Conservation (phyloP, 2,329 filamentous ascomycete species). For the Ceratocystis destructans region DNA sequence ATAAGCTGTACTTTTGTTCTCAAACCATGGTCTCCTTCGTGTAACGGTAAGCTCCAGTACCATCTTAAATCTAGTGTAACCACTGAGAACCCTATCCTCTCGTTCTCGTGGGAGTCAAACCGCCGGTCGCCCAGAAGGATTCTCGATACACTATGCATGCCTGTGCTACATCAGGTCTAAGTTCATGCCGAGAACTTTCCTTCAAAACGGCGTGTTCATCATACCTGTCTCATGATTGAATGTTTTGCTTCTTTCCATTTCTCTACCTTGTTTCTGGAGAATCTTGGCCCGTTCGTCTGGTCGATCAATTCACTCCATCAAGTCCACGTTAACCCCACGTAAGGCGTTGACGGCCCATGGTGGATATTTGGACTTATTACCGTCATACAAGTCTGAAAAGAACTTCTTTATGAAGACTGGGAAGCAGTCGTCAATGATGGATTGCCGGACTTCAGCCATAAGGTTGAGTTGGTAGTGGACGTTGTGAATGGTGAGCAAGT, state of each 20-base stretch:
- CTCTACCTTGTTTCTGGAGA: neutral
- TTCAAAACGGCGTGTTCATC: neutral
- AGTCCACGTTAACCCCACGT: conserved; percentile 63
- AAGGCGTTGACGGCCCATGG: conserved; percentile 75
- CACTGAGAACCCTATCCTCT: neutral
- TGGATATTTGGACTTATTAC: conserved; percentile 51
- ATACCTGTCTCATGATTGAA: neutral
- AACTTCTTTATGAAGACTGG: conserved; percentile 66
- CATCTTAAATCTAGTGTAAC: neutral
- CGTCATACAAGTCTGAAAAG: conserved; percentile 56
- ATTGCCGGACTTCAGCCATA: conserved; percentile 60
- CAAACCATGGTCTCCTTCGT: neutral
- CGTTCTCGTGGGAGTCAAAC: neutral
- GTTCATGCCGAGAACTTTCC: neutral
- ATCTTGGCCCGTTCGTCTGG: neutral
- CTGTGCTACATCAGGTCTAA: neutral
- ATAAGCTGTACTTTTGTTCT: neutral
- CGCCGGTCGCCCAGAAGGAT: neutral
- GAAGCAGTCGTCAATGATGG: conserved; percentile 69
- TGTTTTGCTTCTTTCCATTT: neutral
- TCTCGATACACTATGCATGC: neutral
- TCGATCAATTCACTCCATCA: conserved; percentile 30
- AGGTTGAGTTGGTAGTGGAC: conserved; percentile 81
- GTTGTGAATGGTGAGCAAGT: conserved; percentile 82
- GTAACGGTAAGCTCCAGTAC: neutral